A percentile compares a stretch with the other conserved stretches of the same genome.
Evolutionary conservation across 257 asterid genomes (phyloP).

Genomic region (Osmanthus fragrans): DNA sequence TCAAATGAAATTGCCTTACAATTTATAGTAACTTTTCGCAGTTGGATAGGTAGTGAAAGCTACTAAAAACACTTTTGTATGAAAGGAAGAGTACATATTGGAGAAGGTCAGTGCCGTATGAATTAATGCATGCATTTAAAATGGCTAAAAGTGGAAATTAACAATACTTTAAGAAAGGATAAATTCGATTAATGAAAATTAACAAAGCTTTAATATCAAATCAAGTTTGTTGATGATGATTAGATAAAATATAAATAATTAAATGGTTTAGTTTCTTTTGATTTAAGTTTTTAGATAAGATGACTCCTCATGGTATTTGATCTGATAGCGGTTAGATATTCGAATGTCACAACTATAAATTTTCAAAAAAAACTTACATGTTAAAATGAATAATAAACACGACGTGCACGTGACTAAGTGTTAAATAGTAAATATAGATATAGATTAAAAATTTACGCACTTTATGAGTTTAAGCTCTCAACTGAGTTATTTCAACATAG

Average conservation of each 20-base stretch:
- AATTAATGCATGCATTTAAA: neutral
- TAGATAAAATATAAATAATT: neutral
- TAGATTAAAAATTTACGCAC: no score
- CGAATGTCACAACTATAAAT: no score
- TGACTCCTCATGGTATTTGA: neutral
- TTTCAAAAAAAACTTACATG: neutral
- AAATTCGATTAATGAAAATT: neutral
- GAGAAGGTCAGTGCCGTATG: neutral
- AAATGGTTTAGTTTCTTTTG: neutral
- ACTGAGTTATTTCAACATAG: no score
- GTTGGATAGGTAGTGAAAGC: constrained; percentile 23
- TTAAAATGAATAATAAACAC: neutral
- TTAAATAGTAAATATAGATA: neutral
- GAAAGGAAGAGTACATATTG: neutral
- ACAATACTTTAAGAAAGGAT: neutral
- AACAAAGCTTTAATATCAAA: neutral
- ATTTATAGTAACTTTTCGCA: constrained; percentile 18
- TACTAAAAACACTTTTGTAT: neutral
- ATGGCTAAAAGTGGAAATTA: neutral
- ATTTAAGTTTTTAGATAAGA: neutral
- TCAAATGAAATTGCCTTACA: constrained; percentile 18
- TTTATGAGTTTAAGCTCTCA: neutral
- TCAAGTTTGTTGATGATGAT: neutral
- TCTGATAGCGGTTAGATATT: no score
- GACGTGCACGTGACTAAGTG: neutral